Conservation (phyloP, 148 eudicot species). For the Fallopia convolvulus region DNA sequence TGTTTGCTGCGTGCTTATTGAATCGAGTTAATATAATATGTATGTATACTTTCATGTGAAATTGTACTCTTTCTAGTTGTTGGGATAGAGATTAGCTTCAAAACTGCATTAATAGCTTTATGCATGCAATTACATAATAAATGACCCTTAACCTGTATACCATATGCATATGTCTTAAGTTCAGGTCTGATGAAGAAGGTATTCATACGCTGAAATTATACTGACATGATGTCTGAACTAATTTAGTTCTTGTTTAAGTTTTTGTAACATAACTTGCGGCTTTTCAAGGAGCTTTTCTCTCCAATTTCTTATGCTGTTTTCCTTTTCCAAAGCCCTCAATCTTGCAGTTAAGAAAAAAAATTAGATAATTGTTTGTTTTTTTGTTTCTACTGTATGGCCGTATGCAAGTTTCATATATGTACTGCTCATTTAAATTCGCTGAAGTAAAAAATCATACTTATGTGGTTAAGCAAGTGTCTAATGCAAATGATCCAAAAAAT, state of each 20-base stretch:
- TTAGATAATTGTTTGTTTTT: background rate
- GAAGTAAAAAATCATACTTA: background rate
- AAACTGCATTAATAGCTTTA: background rate
- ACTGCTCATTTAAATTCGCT: background rate
- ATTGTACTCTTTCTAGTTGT: conserved; percentile 3
- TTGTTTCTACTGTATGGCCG: background rate
- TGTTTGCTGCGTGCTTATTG: background rate
- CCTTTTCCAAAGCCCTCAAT: background rate
- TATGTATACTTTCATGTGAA: background rate
- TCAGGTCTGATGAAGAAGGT: background rate
- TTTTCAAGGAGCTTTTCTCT: background rate
- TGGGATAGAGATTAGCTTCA: background rate
- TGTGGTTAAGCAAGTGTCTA: background rate
- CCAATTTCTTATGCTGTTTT: background rate
- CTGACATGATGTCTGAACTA: background rate
- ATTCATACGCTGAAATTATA: background rate
- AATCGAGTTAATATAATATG: background rate
- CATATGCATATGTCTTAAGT: background rate
- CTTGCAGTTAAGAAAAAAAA: background rate
- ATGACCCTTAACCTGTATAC: background rate
- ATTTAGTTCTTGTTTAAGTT: background rate
- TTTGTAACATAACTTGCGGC: background rate
- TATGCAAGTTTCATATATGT: background rate
- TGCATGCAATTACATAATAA: background rate
- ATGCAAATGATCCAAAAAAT: background rate